Evolutionary conservation across 306 rosid species (phyloP).

Genomic region (Malus orientalis): DNA sequence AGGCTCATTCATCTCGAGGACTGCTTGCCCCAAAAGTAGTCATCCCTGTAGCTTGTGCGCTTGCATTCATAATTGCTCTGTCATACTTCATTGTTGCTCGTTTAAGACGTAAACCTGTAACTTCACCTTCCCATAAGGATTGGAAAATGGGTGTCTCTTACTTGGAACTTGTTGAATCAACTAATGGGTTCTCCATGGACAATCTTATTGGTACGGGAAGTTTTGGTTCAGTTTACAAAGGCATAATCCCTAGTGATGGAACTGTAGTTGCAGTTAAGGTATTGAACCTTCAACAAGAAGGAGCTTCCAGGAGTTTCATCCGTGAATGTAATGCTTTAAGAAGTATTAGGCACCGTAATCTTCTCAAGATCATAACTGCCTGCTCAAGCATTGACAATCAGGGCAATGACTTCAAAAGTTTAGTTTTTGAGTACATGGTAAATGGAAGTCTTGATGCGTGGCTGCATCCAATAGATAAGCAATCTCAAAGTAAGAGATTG

Average conservation of each 20-base stretch:
- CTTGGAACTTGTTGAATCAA: background rate
- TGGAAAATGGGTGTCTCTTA: background rate
- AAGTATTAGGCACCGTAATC: background rate
- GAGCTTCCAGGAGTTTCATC: background rate
- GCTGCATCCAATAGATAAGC: background rate
- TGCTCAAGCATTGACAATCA: background rate
- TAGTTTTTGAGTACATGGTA: background rate
- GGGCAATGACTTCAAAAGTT: background rate
- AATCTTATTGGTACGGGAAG: background rate
- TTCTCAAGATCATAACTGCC: background rate
- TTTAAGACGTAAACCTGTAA: background rate
- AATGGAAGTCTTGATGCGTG: background rate
- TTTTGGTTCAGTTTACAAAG: background rate
- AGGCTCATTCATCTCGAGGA: background rate
- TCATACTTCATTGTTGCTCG: background rate
- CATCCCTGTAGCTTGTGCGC: background rate
- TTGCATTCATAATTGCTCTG: background rate
- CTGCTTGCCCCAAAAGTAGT: background rate
- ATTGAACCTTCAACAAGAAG: background rate
- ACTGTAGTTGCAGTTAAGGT: too few relatives aligned
- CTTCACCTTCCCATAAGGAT: background rate
- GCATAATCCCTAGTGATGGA: too few relatives aligned
- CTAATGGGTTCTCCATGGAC: background rate
- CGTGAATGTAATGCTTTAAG: background rate
- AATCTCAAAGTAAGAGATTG: background rate